phyloP scores from a whole-genome alignment of 2,329 filamentous ascomycete species.

The Thielaviopsis populi region DNA sequence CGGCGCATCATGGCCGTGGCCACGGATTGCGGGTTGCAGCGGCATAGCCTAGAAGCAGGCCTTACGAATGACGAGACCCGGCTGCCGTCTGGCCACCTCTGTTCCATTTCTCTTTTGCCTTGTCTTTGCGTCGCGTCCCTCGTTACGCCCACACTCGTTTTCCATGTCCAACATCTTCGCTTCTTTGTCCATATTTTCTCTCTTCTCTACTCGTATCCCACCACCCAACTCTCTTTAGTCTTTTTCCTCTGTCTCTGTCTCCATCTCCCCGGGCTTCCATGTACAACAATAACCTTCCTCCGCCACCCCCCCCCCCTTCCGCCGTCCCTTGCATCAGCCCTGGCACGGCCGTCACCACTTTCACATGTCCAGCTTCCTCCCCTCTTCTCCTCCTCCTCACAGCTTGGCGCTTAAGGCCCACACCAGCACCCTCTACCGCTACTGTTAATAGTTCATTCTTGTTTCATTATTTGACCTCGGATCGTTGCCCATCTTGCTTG shows the following conservation, averaged over 20 bases:
- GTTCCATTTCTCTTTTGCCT: neutral
- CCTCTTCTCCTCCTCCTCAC: neutral
- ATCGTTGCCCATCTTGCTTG: neutral
- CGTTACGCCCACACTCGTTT: slow-evolving; percentile 4
- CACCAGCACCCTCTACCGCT: neutral
- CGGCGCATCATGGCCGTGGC: neutral
- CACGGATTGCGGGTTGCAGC: neutral
- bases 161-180: neutral
- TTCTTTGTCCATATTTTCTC: slow-evolving; percentile 2
- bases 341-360: neutral
- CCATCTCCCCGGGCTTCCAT: neutral
- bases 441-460: neutral
- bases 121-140: slow-evolving; percentile 1
- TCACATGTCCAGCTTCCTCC: neutral
- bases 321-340: neutral
- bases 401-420: neutral
- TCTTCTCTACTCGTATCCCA: neutral
- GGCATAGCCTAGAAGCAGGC: neutral
- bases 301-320: neutral
- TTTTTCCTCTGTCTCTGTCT: neutral
- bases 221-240: neutral
- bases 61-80: neutral
- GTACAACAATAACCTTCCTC: neutral
- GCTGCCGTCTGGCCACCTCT: neutral
- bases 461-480: neutral